phyloP scores from a whole-genome alignment of 345 rosid genomes.

The Iberis pinnata region DNA sequence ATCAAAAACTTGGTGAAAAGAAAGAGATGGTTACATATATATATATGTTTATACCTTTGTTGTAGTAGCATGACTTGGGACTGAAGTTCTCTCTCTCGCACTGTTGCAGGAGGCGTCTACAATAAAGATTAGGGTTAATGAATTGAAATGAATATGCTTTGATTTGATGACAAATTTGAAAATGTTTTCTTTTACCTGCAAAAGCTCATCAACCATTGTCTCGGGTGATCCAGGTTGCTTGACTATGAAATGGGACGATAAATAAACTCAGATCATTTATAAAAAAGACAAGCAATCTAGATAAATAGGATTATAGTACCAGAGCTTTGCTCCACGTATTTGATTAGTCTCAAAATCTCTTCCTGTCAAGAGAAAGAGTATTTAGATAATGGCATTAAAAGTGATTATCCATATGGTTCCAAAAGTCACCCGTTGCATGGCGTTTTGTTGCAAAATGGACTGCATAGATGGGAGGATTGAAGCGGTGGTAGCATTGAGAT shows the following conservation, averaged over 20 bases:
- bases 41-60: slow-evolving; percentile 57
- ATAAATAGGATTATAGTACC: slow-evolving; percentile 40
- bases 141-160: neutral
- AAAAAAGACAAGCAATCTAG: neutral
- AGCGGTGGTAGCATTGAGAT: slow-evolving; percentile 40
- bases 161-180: neutral
- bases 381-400: slow-evolving; percentile 1
- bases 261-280: slow-evolving; percentile 13
- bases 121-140: slow-evolving; percentile 5
- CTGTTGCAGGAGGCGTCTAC: slow-evolving; percentile 52
- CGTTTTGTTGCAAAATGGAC: slow-evolving; percentile 74
- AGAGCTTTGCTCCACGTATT: slow-evolving; percentile 63
- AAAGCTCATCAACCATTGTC: slow-evolving; percentile 40
- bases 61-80: slow-evolving; percentile 60
- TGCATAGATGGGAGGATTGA: slow-evolving; percentile 68
- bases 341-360: slow-evolving; percentile 77
- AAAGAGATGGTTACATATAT: slow-evolving; percentile 20
- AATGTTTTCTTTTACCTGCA: slow-evolving; percentile 35
- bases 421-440: slow-evolving; percentile 59
- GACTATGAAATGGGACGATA: slow-evolving; percentile 37
- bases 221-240: slow-evolving; percentile 58
- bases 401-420: neutral
- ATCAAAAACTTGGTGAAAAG: slow-evolving; percentile 6
- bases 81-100: slow-evolving; percentile 70
- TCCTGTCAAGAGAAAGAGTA: slow-evolving; percentile 51